Conservation (phyloP, 768 basidiomycete species). For the Aureoboletus auriporus region DNA sequence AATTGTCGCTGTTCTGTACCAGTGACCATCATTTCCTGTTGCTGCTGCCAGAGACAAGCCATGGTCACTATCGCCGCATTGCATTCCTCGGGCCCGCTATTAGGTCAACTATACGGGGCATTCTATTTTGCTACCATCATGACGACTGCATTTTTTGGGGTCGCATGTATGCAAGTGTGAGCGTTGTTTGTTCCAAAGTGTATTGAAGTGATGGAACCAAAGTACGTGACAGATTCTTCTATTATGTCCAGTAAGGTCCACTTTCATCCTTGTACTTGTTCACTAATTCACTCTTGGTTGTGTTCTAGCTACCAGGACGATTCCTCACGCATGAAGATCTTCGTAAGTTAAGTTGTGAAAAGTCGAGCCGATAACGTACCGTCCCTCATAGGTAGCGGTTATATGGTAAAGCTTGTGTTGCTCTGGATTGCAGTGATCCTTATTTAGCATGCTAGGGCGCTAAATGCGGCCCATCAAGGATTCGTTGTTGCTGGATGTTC, state of each 20-base stretch:
- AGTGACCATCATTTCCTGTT: no score
- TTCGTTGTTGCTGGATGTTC: not conserved
- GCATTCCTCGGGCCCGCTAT: not conserved
- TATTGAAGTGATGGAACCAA: not conserved
- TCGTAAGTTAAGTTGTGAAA: not conserved
- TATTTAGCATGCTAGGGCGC: not conserved
- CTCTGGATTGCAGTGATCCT: not conserved
- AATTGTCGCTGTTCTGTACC: no score
- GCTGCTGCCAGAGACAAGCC: not conserved
- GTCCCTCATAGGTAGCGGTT: not conserved
- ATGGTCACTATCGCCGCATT: not conserved
- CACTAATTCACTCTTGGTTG: not conserved
- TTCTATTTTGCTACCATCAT: not conserved
- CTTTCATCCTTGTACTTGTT: no score
- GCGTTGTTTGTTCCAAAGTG: not conserved
- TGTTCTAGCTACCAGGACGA: not conserved
- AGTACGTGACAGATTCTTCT: not conserved
- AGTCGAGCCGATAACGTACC: not conserved
- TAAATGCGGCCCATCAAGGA: not conserved
- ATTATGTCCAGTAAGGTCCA: not conserved
- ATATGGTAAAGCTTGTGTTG: not conserved
- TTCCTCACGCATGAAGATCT: not conserved
- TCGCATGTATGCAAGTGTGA: conserved; percentile 3
- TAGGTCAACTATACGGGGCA: not conserved
- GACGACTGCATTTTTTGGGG: not conserved